Evolutionary conservation across 257 asterid species (phyloP).

Genomic region (Solanum lignicaule): DNA sequence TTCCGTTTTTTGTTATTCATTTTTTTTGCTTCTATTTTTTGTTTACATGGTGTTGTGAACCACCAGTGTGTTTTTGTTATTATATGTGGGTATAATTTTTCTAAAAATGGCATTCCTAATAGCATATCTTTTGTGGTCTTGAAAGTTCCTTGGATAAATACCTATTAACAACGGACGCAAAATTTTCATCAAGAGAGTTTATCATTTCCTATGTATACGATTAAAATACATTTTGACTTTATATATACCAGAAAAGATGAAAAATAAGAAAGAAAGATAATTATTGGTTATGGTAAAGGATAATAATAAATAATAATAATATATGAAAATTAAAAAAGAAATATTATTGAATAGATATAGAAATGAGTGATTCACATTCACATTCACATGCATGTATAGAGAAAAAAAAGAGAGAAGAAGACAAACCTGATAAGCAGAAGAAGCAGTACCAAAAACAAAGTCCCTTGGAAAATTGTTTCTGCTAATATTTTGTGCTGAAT

Average conservation of each 20-base stretch:
- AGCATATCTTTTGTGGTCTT: no score
- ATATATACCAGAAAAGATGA: neutral
- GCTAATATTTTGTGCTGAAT: constrained; percentile 36
- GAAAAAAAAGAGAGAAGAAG: no score
- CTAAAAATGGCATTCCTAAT: no score
- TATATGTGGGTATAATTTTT: no score
- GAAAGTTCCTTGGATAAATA: neutral
- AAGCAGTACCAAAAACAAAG: constrained; percentile 88
- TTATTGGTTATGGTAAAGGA: neutral
- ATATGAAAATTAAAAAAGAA: neutral
- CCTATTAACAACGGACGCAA: accelerated
- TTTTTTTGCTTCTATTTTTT: no score
- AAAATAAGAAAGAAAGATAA: neutral
- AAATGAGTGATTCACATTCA: neutral
- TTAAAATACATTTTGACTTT: neutral
- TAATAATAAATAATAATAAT: neutral
- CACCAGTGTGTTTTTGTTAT: no score
- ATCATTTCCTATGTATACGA: neutral
- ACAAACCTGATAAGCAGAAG: constrained; percentile 79
- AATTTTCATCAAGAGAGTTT: neutral
- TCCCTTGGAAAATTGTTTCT: constrained; percentile 53
- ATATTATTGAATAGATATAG: neutral
- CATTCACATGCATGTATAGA: neutral
- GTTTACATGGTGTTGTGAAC: no score
- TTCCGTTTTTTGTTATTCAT: no score